Evolutionary conservation across 1,284 basidiomycete genomes (phyloP).

Genomic region (Inonotus hispidus): DNA sequence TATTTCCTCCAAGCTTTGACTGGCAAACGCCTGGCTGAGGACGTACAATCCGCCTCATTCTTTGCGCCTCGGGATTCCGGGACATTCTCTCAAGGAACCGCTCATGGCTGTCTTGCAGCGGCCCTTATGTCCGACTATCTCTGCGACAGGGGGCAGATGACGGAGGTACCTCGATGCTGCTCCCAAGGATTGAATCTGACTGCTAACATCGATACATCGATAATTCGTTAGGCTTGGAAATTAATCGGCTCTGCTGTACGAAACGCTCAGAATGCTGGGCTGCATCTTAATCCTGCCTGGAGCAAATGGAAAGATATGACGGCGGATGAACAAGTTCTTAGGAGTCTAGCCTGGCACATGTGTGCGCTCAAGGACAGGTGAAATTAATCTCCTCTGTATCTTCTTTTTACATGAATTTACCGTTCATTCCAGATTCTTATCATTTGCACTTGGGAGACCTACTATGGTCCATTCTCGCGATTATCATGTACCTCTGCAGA

Average conservation of each 20-base stretch:
- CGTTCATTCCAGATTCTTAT: conserved; percentile 11
- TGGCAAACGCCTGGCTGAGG: conserved; percentile 42
- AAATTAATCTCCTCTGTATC: background rate
- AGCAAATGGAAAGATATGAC: conserved; percentile 44
- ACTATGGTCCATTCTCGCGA: conserved; percentile 30
- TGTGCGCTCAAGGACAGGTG: conserved; percentile 12
- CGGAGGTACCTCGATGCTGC: conserved; percentile 29
- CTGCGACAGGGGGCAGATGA: conserved; percentile 41
- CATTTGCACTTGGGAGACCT: conserved; percentile 41
- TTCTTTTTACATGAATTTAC: background rate
- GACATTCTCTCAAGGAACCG: conserved; percentile 34
- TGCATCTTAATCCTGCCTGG: conserved; percentile 46
- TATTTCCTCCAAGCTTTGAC: conserved; percentile 41
- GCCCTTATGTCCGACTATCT: conserved; percentile 42
- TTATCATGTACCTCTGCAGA: conserved; percentile 20
- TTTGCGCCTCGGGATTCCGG: conserved; percentile 21
- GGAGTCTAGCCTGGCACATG: conserved; percentile 8
- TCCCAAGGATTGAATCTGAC: background rate
- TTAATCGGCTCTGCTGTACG: conserved; percentile 40
- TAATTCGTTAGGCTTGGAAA: conserved; percentile 40
- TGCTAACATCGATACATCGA: background rate
- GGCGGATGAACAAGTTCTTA: conserved; percentile 33
- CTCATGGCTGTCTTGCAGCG: conserved; percentile 45
- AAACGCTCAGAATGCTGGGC: conserved; percentile 42
- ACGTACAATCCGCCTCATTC: conserved; percentile 37